Percentiles rank a stretch among this genome's conserved stretches.
Evolutionary conservation across 2,329 filamentous ascomycete species (phyloP).

Genomic region (Clonostachys solani): DNA sequence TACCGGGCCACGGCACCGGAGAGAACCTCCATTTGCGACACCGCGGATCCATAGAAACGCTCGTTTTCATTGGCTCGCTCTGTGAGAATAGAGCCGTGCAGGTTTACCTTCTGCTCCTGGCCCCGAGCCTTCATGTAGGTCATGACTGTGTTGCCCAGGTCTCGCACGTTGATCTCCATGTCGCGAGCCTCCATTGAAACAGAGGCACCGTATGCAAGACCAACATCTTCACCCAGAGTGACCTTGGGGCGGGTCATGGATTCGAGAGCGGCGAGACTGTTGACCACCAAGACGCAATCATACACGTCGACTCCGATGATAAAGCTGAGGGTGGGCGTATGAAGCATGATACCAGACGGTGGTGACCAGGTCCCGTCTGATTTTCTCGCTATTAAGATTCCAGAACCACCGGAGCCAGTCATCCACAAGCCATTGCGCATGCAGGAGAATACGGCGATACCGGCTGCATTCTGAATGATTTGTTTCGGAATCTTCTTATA

Average conservation of each 20-base stretch:
- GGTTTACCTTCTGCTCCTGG: conserved; percentile 47
- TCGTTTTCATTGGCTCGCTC: conserved; percentile 58
- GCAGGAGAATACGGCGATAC: conserved; percentile 89
- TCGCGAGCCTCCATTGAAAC: conserved; percentile 46
- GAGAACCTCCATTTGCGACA: conserved; percentile 52
- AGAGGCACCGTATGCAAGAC: conserved; percentile 72
- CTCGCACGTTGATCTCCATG: conserved; percentile 44
- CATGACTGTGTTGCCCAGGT: conserved; percentile 49
- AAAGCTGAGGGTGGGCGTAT: conserved; percentile 86
- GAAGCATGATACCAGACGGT: conserved; percentile 84
- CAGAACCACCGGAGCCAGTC: conserved; percentile 85
- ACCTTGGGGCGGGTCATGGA: conserved; percentile 76
- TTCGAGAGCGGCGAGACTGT: conserved; percentile 78
- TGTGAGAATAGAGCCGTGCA: conserved; percentile 52
- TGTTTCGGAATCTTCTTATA: conserved; percentile 79
- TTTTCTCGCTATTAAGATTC: conserved; percentile 78
- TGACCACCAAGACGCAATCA: conserved; percentile 91
- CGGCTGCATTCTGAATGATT: conserved; percentile 85
- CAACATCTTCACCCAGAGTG: conserved; percentile 78
- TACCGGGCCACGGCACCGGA: conserved; percentile 51
- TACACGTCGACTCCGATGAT: conserved; percentile 92
- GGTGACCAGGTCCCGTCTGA: conserved; percentile 88
- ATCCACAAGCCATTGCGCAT: conserved; percentile 93
- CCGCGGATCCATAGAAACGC: conserved; percentile 44
- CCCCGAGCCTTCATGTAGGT: conserved; percentile 57